Conservation (phyloP, 768 basidiomycete genomes). For the Lactarius akahatsu region DNA sequence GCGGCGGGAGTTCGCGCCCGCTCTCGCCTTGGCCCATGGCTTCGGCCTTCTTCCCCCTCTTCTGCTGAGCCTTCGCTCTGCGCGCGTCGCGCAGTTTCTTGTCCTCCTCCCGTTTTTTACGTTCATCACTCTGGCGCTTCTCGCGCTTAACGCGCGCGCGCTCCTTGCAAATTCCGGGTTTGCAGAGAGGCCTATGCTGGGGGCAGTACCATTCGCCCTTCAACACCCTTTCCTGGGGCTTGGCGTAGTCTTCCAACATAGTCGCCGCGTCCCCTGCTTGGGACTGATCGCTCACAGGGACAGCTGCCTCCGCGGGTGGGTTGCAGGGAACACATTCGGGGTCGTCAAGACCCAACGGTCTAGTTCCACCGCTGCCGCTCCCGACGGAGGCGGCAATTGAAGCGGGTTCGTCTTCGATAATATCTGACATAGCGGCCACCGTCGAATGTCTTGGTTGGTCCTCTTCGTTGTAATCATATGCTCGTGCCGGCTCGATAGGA, state of each 20-base stretch:
- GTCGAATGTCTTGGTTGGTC: neutral
- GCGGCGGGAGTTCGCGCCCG: neutral
- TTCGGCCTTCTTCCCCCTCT: neutral
- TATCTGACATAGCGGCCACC: neutral
- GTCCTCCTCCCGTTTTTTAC: constrained; percentile 1
- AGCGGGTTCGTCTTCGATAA: neutral
- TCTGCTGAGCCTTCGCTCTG: neutral
- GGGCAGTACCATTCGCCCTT: constrained; percentile 4
- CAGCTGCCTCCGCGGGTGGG: neutral
- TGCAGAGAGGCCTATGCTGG: constrained; percentile 22
- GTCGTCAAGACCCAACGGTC: neutral
- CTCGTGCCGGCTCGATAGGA: neutral
- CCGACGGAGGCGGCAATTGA: neutral
- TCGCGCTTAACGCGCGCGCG: neutral
- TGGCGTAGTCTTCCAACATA: constrained; percentile 10
- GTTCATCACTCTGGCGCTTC: neutral
- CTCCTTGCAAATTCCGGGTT: constrained; percentile 18
- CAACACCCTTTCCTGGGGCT: neutral
- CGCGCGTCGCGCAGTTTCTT: neutral
- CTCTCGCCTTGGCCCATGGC: too few species aligned
- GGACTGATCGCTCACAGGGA: neutral
- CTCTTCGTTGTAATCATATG: constrained; percentile 13
- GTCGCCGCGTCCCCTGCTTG: too few species aligned
- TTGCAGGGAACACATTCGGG: neutral
- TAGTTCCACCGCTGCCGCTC: neutral